Evolutionary conservation across 208 protist genomes (phyloP).

Genomic region (Polymyxa betae): DNA sequence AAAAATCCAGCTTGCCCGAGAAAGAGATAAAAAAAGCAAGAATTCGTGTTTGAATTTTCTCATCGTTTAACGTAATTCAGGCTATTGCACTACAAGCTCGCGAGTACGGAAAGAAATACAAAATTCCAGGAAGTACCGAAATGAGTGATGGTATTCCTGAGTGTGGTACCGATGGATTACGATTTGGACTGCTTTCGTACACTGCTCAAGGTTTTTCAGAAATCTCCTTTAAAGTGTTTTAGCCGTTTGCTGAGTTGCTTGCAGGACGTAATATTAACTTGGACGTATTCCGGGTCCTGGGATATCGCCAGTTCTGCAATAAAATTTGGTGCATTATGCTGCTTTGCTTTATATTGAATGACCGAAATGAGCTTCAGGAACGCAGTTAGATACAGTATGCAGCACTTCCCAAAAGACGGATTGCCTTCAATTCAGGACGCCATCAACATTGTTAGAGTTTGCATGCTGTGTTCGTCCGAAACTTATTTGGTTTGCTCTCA

Average conservation of each 20-base stretch:
- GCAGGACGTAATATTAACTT: constrained; percentile 83
- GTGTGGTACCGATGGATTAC: constrained; percentile 98
- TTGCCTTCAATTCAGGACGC: neutral
- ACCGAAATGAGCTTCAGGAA: constrained; percentile 21
- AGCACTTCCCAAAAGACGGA: constrained; percentile 48
- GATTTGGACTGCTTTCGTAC: constrained; percentile 96
- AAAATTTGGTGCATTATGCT: constrained; percentile 96
- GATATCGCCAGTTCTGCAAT: constrained; percentile 98
- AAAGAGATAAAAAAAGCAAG: constrained; percentile 70
- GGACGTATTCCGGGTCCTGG: constrained; percentile 93
- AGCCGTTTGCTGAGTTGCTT: neutral
- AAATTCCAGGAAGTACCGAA: constrained; percentile 90
- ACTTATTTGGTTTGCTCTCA: neutral
- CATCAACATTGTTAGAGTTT: neutral
- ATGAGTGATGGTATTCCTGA: constrained; percentile 85
- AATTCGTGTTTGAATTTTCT: too few relatives aligned
- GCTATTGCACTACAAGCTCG: neutral
- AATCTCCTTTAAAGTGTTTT: neutral
- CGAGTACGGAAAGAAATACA: constrained; percentile 17
- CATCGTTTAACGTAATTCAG: neutral
- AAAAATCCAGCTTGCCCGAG: constrained; percentile 86
- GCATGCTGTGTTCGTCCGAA: neutral
- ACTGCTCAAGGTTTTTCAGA: constrained; percentile 73
- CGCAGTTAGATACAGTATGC: constrained; percentile 54
- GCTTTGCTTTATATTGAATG: neutral